Base-by-base conservation (phyloP, 2,329 filamentous ascomycete genomes). In the Venturia pyrina region DNA sequence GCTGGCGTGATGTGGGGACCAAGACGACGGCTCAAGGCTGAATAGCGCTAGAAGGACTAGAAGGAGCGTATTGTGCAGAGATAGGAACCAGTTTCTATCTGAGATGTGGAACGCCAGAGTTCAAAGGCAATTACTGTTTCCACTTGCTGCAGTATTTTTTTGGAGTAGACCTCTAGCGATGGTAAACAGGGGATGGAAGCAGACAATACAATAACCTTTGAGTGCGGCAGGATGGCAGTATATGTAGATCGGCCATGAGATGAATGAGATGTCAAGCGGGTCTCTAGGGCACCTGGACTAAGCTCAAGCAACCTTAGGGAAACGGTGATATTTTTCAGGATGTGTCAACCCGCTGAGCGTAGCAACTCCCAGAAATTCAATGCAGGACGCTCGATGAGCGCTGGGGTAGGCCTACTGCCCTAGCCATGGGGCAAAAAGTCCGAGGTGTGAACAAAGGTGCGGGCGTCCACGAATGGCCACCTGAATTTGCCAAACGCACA, bases 171-270 rank as follows among this genome's bases (percentile, higher is more conserved):
- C 37, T 61, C 34, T 48, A 67, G 50, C 57, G 62, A 64, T 48
- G 43, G 63, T 57, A 19, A 37, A 41, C 53, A 65, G 53, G 48
- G 63, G 61, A 61, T 48, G 63, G 37, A 60, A 64, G 46, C 48
- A 50, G 32, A 46, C 41, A 44, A n/a, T 53, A 1, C 63, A 65
- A 65, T 65, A 28, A 24, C 34, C 28, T 50, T 65, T 60, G 34
- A 65, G 63, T 61, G 63, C 32, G 63, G 50, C 63, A 24, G 44
- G 63, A 65, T 57, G 11, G 48, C 46, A 41, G 63, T 65, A 64
- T 65, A 65, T 65, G 63, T 53, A 48, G 63, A 65, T 66, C 41
- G 64, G 59, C 62, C 44, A 32, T 37, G 53, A 37, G 63, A 46
- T 46, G 50, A 50, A 19, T 60, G 24, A 63, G 63, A 60, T 59